These are phyloP conservation scores for Pleurotus tuber-regium DNA, from an alignment of 768 basidiomycete species.

Conservation along the genomic window DNA sequence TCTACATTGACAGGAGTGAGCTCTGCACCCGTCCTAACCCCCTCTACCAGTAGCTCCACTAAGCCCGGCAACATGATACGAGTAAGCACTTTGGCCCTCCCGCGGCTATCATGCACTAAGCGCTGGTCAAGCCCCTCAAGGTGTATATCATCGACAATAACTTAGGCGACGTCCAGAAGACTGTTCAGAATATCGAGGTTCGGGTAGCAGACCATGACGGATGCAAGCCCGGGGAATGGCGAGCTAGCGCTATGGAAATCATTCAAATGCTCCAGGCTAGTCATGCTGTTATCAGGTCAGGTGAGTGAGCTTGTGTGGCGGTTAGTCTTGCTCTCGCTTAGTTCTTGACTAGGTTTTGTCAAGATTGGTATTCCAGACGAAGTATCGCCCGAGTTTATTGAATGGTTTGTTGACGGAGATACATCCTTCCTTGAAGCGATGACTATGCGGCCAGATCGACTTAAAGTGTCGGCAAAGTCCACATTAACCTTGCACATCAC, in stretches of 20 bases:
- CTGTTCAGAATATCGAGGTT: neutral
- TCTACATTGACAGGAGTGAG: neutral
- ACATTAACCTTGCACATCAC: neutral
- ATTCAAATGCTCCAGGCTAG: neutral
- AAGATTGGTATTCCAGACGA: neutral
- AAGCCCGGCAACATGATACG: neutral
- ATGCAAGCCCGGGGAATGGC: conserved; percentile 3
- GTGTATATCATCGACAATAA: neutral
- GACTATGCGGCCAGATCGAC: neutral
- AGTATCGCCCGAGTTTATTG: neutral
- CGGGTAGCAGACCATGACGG: neutral
- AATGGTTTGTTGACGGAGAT: neutral
- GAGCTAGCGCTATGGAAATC: neutral
- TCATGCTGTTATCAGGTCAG: neutral
- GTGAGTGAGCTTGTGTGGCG: neutral
- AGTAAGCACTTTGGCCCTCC: neutral
- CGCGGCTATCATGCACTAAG: neutral
- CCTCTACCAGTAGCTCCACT: neutral
- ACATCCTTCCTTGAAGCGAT: neutral
- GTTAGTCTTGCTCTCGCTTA: neutral
- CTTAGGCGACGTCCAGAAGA: neutral
- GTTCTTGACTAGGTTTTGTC: neutral
- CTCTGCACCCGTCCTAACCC: neutral
- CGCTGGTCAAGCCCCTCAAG: neutral
- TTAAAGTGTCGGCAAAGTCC: neutral